phyloP scores from a whole-genome alignment of 73 alveolate species.

The Paramecium sonneborni region DNA sequence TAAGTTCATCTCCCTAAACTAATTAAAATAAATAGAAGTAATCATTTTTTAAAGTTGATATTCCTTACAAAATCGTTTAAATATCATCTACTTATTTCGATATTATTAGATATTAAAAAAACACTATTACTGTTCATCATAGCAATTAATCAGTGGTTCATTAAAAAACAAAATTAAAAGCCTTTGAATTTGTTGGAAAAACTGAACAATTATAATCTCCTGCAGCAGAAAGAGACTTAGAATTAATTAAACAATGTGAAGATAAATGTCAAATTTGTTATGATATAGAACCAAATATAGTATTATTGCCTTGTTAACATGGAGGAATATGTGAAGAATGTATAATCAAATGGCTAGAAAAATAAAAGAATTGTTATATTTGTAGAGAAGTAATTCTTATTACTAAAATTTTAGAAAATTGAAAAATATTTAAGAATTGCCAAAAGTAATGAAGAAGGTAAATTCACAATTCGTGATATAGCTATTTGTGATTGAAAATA shows the following conservation, averaged over 20 bases:
- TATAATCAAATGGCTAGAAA: background rate
- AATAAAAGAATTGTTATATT: background rate
- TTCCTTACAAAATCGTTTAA: conserved; percentile 12
- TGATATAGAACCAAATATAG: conserved; percentile 3
- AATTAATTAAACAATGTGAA: background rate
- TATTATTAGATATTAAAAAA: background rate
- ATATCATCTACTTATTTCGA: conserved; percentile 29
- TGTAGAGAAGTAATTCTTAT: background rate
- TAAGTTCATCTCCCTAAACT: background rate
- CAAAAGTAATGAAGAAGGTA: background rate
- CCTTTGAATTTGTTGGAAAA: conserved; percentile 38
- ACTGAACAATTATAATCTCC: conserved; percentile 20
- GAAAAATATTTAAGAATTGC: background rate
- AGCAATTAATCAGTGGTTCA: background rate
- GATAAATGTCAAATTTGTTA: conserved; percentile 19
- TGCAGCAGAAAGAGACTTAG: background rate
- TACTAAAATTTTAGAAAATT: background rate
- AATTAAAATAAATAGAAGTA: background rate
- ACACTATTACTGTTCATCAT: background rate
- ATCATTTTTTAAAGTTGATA: background rate
- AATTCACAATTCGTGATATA: background rate
- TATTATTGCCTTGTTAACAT: conserved; percentile 29
- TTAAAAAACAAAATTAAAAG: conserved; percentile 22
- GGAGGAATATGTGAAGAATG: conserved; percentile 42
- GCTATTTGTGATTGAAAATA: conserved; percentile 7